These are phyloP conservation scores for Coemansia sp. DNA, from an alignment of 192 early-diverging fungal genomes.

Conservation along the genomic window DNA sequence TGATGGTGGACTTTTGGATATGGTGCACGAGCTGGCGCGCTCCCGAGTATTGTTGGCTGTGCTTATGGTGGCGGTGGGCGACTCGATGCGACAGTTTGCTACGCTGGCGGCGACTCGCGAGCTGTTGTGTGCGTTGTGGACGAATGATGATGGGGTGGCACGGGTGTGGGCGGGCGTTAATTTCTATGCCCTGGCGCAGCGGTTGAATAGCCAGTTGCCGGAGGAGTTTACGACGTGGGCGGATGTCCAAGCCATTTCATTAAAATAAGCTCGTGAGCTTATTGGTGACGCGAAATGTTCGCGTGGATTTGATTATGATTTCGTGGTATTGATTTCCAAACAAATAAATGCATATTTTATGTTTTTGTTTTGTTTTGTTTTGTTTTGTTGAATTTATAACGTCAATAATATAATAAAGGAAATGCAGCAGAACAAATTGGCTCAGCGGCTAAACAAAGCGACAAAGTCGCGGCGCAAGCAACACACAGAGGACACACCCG, in stretches of 20 bases:
- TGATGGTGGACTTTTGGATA: not conserved
- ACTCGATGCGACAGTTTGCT: slow-evolving; percentile 45
- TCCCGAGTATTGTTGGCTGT: slow-evolving; percentile 30
- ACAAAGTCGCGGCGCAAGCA: slow-evolving; percentile 17
- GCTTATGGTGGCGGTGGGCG: slow-evolving; percentile 34
- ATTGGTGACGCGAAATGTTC: too few relatives aligned
- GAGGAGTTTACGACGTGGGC: slow-evolving; percentile 43
- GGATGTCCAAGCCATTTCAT: slow-evolving; percentile 15
- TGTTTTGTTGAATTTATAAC: slow-evolving; percentile 3
- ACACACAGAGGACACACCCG: slow-evolving; percentile 21
- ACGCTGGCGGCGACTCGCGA: slow-evolving; percentile 29
- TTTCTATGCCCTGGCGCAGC: slow-evolving; percentile 35
- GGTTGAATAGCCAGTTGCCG: slow-evolving; percentile 24
- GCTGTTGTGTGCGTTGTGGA: slow-evolving; percentile 37
- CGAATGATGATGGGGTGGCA: slow-evolving; percentile 1
- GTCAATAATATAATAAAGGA: not conserved
- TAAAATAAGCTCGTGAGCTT: not conserved
- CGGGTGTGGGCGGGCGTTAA: slow-evolving; percentile 34
- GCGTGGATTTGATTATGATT: too few relatives aligned
- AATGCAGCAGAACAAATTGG: slow-evolving; percentile 27
- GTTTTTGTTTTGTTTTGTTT: not conserved
- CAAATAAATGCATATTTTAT: too few relatives aligned
- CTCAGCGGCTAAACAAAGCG: slow-evolving; percentile 36
- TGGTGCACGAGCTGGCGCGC: slow-evolving; percentile 20
- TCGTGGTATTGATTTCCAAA: too few relatives aligned